A percentile compares a stretch with the other conserved stretches of the same genome.
Evolutionary conservation across 176 grass and related monocot genomes (phyloP).

Genomic region (Eragrostis curvula): DNA sequence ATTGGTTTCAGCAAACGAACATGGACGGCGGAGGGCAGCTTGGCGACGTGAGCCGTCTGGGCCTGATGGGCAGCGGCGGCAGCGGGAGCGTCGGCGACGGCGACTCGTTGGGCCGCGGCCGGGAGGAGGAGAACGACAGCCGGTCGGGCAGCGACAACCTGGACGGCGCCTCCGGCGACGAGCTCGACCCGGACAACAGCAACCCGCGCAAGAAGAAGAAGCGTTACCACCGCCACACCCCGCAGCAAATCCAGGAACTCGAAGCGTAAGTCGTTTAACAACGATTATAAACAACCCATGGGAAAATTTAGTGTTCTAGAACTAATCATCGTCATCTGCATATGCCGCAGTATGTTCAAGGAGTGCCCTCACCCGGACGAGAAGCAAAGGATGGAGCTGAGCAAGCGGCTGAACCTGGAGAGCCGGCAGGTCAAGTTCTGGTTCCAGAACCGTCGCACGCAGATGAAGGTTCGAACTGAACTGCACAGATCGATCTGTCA

Average conservation of each 20-base stretch:
- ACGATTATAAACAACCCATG: background rate
- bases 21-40: slow-evolving; percentile 65
- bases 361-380: slow-evolving; percentile 96
- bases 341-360: slow-evolving; percentile 76
- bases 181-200: slow-evolving; percentile 71
- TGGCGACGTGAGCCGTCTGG: slow-evolving; percentile 40
- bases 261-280: slow-evolving; percentile 60
- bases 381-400: slow-evolving; percentile 93
- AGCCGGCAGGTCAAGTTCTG: slow-evolving; percentile 96
- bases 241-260: slow-evolving; percentile 98
- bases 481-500: background rate
- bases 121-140: slow-evolving; percentile 96
- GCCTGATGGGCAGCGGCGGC: slow-evolving; percentile 40
- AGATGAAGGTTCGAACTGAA: slow-evolving; percentile 81
- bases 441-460: slow-evolving; percentile 96
- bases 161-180: slow-evolving; percentile 82
- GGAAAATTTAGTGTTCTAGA: background rate
- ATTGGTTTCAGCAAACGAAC: slow-evolving; percentile 53
- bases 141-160: slow-evolving; percentile 92
- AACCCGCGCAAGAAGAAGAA: slow-evolving; percentile 91
- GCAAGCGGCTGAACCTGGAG: slow-evolving; percentile 84
- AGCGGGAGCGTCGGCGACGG: slow-evolving; percentile 57
- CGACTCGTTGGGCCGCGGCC: slow-evolving; percentile 62
- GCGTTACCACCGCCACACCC: slow-evolving; percentile 95
- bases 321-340: background rate